phyloP scores from a whole-genome alignment of 495 filamentous ascomycete genomes.

The Aspergillus biplanus region DNA sequence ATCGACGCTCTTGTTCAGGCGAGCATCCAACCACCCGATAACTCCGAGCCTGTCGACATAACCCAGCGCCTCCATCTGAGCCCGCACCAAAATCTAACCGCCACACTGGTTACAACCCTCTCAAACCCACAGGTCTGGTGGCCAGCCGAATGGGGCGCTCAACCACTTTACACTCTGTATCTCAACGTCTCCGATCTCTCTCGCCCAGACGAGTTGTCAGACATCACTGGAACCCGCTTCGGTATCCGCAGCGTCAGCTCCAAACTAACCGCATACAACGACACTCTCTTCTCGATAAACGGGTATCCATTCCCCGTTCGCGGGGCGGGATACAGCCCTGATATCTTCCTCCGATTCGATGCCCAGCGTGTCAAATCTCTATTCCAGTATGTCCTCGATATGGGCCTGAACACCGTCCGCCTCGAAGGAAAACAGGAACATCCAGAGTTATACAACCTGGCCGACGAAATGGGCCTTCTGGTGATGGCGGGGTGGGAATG shows the following conservation, averaged over 20 bases:
- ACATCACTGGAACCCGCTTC: slow-evolving; percentile 45
- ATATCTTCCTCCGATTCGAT: slow-evolving; percentile 65
- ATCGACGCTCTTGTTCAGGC: slow-evolving; percentile 44
- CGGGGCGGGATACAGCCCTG: slow-evolving; percentile 62
- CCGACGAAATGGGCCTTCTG: slow-evolving; percentile 64
- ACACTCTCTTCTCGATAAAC: slow-evolving; percentile 60
- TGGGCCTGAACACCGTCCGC: slow-evolving; percentile 65
- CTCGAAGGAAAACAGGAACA: slow-evolving; percentile 71
- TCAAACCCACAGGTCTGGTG: slow-evolving; percentile 72
- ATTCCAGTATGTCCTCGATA: slow-evolving; percentile 55
- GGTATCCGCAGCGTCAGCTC: slow-evolving; percentile 61
- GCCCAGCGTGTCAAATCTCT: slow-evolving; percentile 44
- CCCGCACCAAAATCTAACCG: slow-evolving; percentile 39
- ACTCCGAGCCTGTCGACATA: slow-evolving; percentile 25
- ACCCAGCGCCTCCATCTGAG: slow-evolving; percentile 40
- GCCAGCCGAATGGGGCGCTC: slow-evolving; percentile 73
- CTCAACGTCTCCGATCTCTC: slow-evolving; percentile 33
- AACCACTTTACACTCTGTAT: slow-evolving; percentile 66
- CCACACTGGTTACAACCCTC: slow-evolving; percentile 44
- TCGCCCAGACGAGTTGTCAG: slow-evolving; percentile 40
- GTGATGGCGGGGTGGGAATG: slow-evolving; percentile 69
- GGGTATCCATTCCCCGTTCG: slow-evolving; percentile 60
- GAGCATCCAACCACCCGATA: slow-evolving; percentile 33
- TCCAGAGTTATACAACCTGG: slow-evolving; percentile 58
- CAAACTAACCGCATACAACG: slow-evolving; percentile 53